phyloP scores from a whole-genome alignment of 768 basidiomycete genomes.

The Russula vinacea region DNA sequence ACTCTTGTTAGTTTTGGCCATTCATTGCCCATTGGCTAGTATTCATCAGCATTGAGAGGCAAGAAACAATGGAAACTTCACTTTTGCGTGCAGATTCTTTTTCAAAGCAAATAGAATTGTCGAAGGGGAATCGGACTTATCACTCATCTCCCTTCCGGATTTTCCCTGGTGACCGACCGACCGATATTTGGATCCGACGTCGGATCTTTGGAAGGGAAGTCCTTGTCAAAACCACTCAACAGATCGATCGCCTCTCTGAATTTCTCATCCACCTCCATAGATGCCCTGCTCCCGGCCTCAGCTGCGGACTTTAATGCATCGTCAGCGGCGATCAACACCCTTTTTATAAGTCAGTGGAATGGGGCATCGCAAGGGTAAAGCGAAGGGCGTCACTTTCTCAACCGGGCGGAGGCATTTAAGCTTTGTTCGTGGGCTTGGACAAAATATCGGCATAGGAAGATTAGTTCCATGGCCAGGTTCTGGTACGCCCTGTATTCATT shows the following conservation, averaged over 20 bases:
- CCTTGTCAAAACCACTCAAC: background rate
- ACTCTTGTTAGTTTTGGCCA: background rate
- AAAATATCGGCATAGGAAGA: background rate
- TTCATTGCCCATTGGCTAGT: background rate
- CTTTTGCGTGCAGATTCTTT: background rate
- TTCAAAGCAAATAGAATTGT: background rate
- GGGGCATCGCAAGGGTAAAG: background rate
- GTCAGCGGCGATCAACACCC: background rate
- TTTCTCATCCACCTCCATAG: background rate
- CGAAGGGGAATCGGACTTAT: background rate
- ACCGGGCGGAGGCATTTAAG: background rate
- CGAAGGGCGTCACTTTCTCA: background rate
- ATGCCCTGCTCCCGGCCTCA: background rate
- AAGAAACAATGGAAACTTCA: background rate
- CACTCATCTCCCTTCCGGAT: background rate
- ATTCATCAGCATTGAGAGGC: background rate
- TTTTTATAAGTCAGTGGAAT: background rate
- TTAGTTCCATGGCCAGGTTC: background rate
- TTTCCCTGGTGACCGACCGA: background rate
- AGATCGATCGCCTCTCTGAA: background rate
- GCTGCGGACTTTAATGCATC: background rate
- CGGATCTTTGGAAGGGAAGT: background rate
- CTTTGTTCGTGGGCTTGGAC: background rate
- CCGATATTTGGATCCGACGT: background rate
- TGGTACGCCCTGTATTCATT: background rate